A percentile compares a stretch with the other conserved stretches of the same genome.
Evolutionary conservation across 1,284 basidiomycete species (phyloP).

Genomic region (Apiotrichum mycotoxinovorans): DNA sequence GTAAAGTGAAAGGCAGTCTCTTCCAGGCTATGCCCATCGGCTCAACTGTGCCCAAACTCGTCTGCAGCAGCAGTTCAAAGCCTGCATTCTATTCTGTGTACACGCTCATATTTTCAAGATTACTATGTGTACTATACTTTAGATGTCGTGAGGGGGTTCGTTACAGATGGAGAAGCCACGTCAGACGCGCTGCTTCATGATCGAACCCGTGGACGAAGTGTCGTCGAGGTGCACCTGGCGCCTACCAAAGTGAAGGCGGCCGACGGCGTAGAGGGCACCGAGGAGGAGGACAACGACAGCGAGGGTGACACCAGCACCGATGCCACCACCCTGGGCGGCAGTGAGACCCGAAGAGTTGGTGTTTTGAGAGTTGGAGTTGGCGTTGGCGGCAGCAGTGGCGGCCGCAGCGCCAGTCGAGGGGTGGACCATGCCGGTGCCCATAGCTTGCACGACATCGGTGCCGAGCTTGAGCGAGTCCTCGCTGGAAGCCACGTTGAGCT

Average conservation of each 20-base stretch:
- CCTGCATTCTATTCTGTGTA: too few species aligned
- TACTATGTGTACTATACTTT: too few species aligned
- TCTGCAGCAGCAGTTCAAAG: too few species aligned
- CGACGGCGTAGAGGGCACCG: constrained; percentile 4
- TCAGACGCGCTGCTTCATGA: constrained; percentile 3
- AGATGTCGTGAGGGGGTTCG: too few species aligned
- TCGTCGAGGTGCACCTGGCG: background rate
- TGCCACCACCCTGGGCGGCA: constrained; percentile 2
- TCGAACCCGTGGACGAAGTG: background rate
- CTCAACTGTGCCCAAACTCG: too few species aligned
- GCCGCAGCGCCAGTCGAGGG: background rate
- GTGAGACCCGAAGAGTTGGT: background rate
- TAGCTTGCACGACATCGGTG: background rate
- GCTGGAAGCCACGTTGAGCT: background rate
- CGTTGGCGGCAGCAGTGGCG: background rate
- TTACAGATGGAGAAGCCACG: too few species aligned
- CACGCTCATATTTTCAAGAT: too few species aligned
- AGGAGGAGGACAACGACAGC: background rate
- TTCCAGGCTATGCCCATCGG: too few species aligned
- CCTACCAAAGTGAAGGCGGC: constrained; percentile 8
- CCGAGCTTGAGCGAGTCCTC: background rate
- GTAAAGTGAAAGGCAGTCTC: too few species aligned
- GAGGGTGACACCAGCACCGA: constrained; percentile 7
- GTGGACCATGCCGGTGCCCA: background rate
- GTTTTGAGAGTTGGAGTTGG: background rate